Base-by-base conservation (phyloP, 768 basidiomycete species). In the Neoboletus brunneissimus region DNA sequence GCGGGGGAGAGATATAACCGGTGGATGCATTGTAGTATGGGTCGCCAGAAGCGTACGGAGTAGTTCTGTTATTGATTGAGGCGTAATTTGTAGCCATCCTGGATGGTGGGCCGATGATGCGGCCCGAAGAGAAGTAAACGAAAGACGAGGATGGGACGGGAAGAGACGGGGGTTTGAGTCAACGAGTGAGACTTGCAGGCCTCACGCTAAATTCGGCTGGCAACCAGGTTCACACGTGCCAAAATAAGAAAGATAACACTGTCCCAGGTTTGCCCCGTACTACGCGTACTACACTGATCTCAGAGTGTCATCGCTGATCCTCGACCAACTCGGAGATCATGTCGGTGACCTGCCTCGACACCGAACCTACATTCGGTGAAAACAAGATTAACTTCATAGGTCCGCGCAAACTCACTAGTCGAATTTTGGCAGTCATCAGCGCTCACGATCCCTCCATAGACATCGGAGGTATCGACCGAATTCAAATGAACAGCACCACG, bases 11-110 rank as follows among this genome's bases (percentile, higher is more conserved):
- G 63, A 89, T 81, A 62, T 79, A 88, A 51, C 88, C 89, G 3
- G 88, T 80, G 35, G 89, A 89, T 67, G 82, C 79, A 58, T 77
- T 79, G 72, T 87, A 86, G 74, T 84, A 84, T 9, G 86, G 85
- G 68, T 88, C 83, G 50, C 85, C 83, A 44, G 86, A 82, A 56
- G 78, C 80, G 65, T 80, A 84, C 12, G 83, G 82, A 3, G 76
- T 68, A 13, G 53, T 63, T 45, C 62, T 60, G 48, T 67, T 71
- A 40, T 67, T 71, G 43, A 76, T 20, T 47, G 76, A 58, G 45
- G 76, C 60, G 48, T 79, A 76, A 53, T 64, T 75, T 56, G 74
- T 51, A 51, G 77, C 73, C 80, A 78, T 78, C 54, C 63, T 64
- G 52, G 64, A 60, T 51, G 51, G 53, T 34, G 20, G 56, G 60